Percentiles rank a stretch among this genome's conserved stretches.
Evolutionary conservation across 768 basidiomycete species (phyloP).

Genomic region (Russula emetica): DNA sequence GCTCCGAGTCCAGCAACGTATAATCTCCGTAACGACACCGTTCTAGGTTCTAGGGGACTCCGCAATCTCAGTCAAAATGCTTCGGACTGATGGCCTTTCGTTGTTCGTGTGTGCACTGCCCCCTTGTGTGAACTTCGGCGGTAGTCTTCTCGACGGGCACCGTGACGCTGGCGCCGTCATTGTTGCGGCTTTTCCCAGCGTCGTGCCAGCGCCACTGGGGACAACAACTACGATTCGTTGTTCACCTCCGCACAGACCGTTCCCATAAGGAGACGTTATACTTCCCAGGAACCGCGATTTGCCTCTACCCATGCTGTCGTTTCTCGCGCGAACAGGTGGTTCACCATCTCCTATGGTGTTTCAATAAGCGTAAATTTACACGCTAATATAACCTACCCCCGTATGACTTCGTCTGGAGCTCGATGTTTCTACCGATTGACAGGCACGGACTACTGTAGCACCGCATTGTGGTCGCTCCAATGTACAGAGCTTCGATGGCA

Average conservation of each 20-base stretch:
- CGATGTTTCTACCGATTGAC: not conserved
- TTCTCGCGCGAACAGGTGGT: not conserved
- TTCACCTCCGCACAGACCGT: not conserved
- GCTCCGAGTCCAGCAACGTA: not conserved
- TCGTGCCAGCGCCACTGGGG: not conserved
- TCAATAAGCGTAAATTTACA: not conserved
- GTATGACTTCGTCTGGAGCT: not conserved
- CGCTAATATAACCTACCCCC: not conserved
- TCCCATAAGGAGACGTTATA: not conserved
- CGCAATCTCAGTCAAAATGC: not conserved
- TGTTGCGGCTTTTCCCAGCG: not conserved
- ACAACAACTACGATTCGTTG: too few species aligned
- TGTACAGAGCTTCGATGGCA: too few species aligned
- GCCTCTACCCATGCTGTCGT: not conserved
- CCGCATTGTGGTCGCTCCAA: not conserved
- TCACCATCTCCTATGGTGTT: not conserved
- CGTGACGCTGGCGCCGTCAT: too few species aligned
- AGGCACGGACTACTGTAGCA: too few species aligned
- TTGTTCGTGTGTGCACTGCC: not conserved
- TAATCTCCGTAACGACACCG: not conserved
- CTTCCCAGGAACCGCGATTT: not conserved
- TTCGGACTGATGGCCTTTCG: not conserved
- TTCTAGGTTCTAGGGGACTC: not conserved
- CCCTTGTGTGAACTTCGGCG: not conserved
- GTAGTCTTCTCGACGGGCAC: not conserved